These are phyloP conservation scores for Arabidopsis lyrata DNA, from an alignment of 441 rosid genomes.

Conservation along the genomic window DNA sequence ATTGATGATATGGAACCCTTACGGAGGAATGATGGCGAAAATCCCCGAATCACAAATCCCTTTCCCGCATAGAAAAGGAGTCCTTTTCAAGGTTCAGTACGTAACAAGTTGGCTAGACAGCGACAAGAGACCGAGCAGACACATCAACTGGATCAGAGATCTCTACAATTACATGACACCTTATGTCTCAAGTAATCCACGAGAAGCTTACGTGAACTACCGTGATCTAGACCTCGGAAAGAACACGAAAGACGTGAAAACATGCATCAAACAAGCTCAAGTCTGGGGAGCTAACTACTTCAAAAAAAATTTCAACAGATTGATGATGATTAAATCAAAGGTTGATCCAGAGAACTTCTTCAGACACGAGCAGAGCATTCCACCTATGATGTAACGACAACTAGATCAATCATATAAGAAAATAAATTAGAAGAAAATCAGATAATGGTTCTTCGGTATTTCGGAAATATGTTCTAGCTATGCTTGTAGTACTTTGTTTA, in stretches of 20 bases:
- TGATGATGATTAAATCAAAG: constrained; percentile 58
- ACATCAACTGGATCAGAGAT: constrained; percentile 43
- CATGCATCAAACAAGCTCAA: constrained; percentile 46
- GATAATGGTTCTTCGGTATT: not conserved
- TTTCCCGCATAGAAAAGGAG: constrained; percentile 67
- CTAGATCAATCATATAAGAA: not conserved
- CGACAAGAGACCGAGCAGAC: constrained; percentile 32
- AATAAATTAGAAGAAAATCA: constrained; percentile 10
- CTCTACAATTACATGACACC: constrained; percentile 57
- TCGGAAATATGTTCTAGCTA: not conserved
- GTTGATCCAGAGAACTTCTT: constrained; percentile 70
- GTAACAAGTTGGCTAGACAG: constrained; percentile 51
- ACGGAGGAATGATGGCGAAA: constrained; percentile 68
- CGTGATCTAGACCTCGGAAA: constrained; percentile 57
- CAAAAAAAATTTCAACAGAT: constrained; percentile 61
- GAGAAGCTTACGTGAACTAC: constrained; percentile 64
- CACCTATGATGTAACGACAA: constrained; percentile 30
- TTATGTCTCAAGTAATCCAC: constrained; percentile 60
- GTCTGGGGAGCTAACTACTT: constrained; percentile 65
- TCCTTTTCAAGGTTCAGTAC: constrained; percentile 56
- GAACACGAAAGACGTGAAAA: constrained; percentile 51
- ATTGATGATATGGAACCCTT: constrained; percentile 58
- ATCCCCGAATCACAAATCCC: constrained; percentile 54
- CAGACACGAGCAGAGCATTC: constrained; percentile 56
- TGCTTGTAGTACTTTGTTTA: not conserved